phyloP scores from a whole-genome alignment of 139 green algal species.

The Tetradesmus obliquus region DNA sequence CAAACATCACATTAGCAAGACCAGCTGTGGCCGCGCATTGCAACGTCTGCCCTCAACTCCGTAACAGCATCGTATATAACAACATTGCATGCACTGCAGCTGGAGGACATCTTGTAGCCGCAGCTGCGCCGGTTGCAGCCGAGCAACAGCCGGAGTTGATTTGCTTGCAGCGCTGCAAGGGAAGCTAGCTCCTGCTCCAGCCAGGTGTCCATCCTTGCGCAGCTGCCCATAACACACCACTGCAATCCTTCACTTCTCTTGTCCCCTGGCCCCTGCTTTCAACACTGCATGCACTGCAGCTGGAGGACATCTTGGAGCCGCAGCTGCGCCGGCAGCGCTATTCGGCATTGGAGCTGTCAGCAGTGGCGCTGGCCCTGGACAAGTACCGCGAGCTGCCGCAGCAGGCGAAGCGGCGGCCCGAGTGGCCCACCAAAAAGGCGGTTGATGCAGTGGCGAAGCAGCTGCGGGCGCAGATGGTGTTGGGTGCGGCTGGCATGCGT shows the following conservation, averaged over 20 bases:
- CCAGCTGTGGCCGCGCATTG: too few species aligned
- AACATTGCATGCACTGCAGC: conserved; percentile 15
- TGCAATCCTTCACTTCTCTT: not conserved
- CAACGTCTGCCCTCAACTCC: too few species aligned
- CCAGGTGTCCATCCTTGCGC: too few species aligned
- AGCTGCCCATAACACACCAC: too few species aligned
- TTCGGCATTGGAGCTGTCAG: conserved; percentile 38
- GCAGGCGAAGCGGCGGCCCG: conserved; percentile 54
- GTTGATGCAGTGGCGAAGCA: conserved; percentile 65
- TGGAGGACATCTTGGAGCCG: conserved; percentile 59
- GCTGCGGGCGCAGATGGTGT: conserved; percentile 46
- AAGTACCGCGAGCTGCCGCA: conserved; percentile 47
- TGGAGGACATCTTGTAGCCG: conserved; percentile 57
- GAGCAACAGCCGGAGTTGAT: too few species aligned
- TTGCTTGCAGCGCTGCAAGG: too few species aligned
- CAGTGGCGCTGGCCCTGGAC: conserved; percentile 56
- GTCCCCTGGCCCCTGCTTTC: too few species aligned
- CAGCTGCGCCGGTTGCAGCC: not conserved
- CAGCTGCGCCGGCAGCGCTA: conserved; percentile 52
- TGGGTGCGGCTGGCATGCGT: not conserved
- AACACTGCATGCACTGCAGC: conserved; percentile 7
- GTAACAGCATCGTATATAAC: too few species aligned
- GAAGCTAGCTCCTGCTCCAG: too few species aligned
- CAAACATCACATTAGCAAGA: too few species aligned
- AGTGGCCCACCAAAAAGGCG: conserved; percentile 59